Conservation (phyloP, 1,284 basidiomycete species). For the Phellinidium pouzarii region DNA sequence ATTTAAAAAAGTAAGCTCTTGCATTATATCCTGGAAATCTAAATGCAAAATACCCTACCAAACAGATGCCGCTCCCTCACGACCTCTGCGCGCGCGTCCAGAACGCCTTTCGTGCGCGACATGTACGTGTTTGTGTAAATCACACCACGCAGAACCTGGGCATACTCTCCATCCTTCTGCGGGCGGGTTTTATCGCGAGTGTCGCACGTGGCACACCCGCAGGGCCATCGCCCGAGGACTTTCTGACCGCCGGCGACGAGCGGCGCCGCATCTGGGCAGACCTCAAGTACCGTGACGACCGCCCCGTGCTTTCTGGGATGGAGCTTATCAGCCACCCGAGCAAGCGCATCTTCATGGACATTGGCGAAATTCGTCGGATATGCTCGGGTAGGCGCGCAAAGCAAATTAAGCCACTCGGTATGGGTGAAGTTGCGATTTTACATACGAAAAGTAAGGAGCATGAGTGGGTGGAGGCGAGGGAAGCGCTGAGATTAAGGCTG, state of each 20-base stretch:
- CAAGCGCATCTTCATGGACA: constrained; percentile 67
- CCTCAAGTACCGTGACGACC: constrained; percentile 84
- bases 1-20: neutral
- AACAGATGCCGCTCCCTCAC: constrained; percentile 58
- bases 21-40: neutral
- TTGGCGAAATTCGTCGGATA: constrained; percentile 63
- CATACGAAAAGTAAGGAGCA: constrained; percentile 62
- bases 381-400: constrained; percentile 69
- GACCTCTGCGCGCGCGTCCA: constrained; percentile 81
- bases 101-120: constrained; percentile 82
- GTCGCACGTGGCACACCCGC: constrained; percentile 74
- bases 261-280: constrained; percentile 81
- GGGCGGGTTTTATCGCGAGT: constrained; percentile 78
- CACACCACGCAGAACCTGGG: constrained; percentile 80
- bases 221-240: constrained; percentile 56
- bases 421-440: constrained; percentile 85
- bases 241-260: constrained; percentile 46
- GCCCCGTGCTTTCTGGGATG: constrained; percentile 72
- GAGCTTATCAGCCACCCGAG: constrained; percentile 70
- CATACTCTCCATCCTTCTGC: constrained; percentile 79
- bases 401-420: constrained; percentile 64
- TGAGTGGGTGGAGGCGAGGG: constrained; percentile 67
- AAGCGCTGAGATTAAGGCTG: constrained; percentile 57
- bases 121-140: constrained; percentile 63
- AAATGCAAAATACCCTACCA: too few species aligned